These are phyloP conservation scores for Dianthus caryophyllus DNA, from an alignment of 148 eudicot species.

Conservation along the genomic window DNA sequence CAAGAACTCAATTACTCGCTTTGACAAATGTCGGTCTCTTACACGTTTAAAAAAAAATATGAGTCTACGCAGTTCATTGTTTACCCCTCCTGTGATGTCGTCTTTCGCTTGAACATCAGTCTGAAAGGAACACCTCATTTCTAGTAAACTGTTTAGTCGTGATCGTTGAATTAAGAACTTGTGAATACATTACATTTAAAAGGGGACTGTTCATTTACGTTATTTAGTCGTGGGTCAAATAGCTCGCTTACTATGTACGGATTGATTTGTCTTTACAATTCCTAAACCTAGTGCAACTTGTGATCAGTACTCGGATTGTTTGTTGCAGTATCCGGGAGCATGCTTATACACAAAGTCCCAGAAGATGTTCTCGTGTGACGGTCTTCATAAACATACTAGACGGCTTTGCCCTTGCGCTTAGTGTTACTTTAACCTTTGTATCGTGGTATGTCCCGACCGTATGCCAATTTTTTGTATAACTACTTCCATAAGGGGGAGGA, in stretches of 20 bases:
- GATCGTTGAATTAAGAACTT: neutral
- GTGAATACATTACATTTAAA: no score
- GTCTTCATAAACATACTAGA: conserved; percentile 79
- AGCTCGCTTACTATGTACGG: neutral
- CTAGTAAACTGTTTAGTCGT: neutral
- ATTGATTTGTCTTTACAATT: neutral
- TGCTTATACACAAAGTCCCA: conserved; percentile 71
- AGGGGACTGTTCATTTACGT: neutral
- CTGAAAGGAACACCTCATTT: no score
- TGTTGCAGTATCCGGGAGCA: conserved; percentile 82
- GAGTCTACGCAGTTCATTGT: no score
- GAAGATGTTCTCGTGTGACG: conserved; percentile 72
- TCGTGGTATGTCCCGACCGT: conserved; percentile 1
- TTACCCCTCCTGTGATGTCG: no score
- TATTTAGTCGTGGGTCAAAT: neutral
- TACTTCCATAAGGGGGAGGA: no score
- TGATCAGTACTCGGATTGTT: neutral
- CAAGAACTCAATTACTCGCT: neutral
- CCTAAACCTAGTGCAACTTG: neutral
- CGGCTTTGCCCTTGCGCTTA: conserved; percentile 97
- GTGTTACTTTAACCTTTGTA: conserved; percentile 1
- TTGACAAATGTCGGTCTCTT: neutral
- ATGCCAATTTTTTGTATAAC: neutral
- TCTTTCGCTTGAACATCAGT: no score
- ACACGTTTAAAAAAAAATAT: neutral